A percentile compares a stretch with the other conserved stretches of the same genome.
phyloP scores from a whole-genome alignment of 2,329 filamentous ascomycete genomes.

The Ilyonectria mors-panacis region DNA sequence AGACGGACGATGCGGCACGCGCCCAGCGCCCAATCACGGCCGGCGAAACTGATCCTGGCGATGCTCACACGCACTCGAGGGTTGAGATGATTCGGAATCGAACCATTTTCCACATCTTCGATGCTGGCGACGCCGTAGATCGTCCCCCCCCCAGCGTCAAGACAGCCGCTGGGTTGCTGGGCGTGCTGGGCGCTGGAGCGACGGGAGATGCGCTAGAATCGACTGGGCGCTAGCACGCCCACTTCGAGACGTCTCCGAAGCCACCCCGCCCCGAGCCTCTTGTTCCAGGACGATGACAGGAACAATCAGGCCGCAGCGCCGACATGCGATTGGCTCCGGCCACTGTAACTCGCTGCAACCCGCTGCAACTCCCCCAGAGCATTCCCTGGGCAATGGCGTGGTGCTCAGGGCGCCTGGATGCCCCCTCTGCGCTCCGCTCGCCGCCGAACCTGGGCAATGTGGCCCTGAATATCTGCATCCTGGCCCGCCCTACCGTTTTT shows the following conservation, averaged over 20 bases:
- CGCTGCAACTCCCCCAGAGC: background rate
- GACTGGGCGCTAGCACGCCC: slow-evolving; percentile 5
- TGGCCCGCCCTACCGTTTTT: slow-evolving; percentile 7
- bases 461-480: slow-evolving; percentile 2
- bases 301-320: background rate
- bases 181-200: background rate
- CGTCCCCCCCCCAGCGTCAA: background rate
- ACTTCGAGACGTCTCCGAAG: slow-evolving; percentile 15
- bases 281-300: slow-evolving; percentile 16
- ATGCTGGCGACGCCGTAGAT: slow-evolving; percentile 16
- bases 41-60: background rate
- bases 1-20: slow-evolving; percentile 6
- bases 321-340: slow-evolving; percentile 12
- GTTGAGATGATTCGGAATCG: slow-evolving; percentile 34
- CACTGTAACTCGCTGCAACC: background rate
- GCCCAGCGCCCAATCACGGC: slow-evolving; percentile 12
- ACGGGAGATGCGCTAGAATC: slow-evolving; percentile 10
- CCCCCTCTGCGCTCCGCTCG: background rate
- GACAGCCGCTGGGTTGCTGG: background rate
- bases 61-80: slow-evolving; percentile 24
- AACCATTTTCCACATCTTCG: slow-evolving; percentile 34
- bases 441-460: background rate
- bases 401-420: background rate
- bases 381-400: background rate
- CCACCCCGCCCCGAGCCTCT: slow-evolving; percentile 14